Evolutionary conservation across 495 filamentous ascomycete species (phyloP).

Genomic region (Trichoderma virens): DNA sequence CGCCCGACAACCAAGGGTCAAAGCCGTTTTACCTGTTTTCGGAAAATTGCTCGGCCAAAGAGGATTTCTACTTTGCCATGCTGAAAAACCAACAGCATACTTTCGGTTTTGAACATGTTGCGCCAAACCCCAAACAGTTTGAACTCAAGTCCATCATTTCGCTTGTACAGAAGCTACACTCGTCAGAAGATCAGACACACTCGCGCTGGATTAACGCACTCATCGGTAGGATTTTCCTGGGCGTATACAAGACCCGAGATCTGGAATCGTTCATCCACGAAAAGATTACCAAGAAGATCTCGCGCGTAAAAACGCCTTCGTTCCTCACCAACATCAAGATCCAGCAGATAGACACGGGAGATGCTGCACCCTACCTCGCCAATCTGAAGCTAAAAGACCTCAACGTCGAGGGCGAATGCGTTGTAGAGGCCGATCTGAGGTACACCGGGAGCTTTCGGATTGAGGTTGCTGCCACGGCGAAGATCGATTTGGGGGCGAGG

Average conservation of each 20-base stretch:
- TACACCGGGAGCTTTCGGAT: constrained; percentile 85
- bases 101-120: constrained; percentile 41
- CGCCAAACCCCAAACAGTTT: constrained; percentile 69
- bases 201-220: constrained; percentile 93
- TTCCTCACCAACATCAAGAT: constrained; percentile 78
- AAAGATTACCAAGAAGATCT: constrained; percentile 95
- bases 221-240: constrained; percentile 78
- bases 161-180: constrained; percentile 81
- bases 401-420: constrained; percentile 82
- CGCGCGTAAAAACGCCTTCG: constrained; percentile 82
- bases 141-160: constrained; percentile 77
- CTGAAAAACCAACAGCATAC: constrained; percentile 73
- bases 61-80: constrained; percentile 95
- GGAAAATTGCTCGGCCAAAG: constrained; percentile 88
- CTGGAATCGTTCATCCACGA: constrained; percentile 68
- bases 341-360: constrained; percentile 76
- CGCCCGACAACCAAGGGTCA: constrained; percentile 44
- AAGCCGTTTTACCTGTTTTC: constrained; percentile 92
- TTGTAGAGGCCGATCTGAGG: constrained; percentile 73
- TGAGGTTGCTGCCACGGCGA: constrained; percentile 82
- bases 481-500: constrained; percentile 77
- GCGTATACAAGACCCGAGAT: constrained; percentile 74
- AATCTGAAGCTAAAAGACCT: constrained; percentile 85
- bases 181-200: constrained; percentile 83
- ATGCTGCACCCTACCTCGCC: constrained; percentile 79